A percentile compares a stretch with the other conserved stretches of the same genome.
Conservation (phyloP, 305 asterid species). For the Fraxinus paxiana region DNA sequence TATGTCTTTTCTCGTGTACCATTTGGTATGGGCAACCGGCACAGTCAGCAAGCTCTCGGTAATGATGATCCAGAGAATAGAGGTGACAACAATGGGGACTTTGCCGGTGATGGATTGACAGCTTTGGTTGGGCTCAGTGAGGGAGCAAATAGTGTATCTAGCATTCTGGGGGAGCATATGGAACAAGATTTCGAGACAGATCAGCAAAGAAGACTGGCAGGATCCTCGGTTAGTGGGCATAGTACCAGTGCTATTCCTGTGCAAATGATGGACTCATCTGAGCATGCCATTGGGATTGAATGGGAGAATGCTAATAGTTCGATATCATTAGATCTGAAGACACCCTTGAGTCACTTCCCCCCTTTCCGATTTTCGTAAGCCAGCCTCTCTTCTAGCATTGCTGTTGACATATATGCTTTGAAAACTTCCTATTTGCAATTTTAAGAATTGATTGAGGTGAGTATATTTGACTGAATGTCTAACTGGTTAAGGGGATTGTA, state of each 20-base stretch:
- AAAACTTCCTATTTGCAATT: not conserved
- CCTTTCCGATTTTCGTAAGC: constrained; percentile 96
- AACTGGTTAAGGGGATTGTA: constrained; percentile 7
- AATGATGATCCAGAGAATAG: constrained; percentile 76
- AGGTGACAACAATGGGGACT: constrained; percentile 62
- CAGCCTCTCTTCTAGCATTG: constrained; percentile 25
- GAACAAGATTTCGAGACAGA: constrained; percentile 56
- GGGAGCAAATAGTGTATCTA: constrained; percentile 54
- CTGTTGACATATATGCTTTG: not conserved
- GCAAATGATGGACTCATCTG: constrained; percentile 66
- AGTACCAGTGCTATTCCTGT: constrained; percentile 52
- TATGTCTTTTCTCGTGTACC: constrained; percentile 97
- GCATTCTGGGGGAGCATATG: constrained; percentile 53
- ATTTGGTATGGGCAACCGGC: constrained; percentile 75
- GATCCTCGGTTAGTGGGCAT: constrained; percentile 47
- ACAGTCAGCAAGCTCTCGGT: constrained; percentile 63
- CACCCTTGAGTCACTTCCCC: constrained; percentile 90
- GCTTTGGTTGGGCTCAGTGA: constrained; percentile 95
- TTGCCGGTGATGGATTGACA: constrained; percentile 85
- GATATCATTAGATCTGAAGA: constrained; percentile 83
- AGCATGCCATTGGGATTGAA: constrained; percentile 53
- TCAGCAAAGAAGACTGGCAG: constrained; percentile 39
- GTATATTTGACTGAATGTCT: constrained; percentile 9
- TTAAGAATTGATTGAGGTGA: not conserved
- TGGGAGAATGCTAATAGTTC: constrained; percentile 69